Conservation (phyloP, 163 green algal species). For the Chlamydomonas reinhardtii region DNA sequence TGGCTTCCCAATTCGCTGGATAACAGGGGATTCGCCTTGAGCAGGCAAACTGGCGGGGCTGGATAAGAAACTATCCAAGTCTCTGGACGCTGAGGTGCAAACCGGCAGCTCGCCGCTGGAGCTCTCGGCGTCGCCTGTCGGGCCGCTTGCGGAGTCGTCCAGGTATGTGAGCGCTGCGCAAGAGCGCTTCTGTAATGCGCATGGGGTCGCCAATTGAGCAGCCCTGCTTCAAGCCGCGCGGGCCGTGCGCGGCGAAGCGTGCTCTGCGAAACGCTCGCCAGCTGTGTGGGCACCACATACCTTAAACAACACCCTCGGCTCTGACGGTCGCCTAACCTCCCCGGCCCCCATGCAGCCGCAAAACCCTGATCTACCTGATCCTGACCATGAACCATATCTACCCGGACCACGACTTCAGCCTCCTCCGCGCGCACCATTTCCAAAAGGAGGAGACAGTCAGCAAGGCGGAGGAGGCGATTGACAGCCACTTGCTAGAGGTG, state of each 20-base stretch:
- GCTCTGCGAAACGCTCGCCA: too few relatives aligned
- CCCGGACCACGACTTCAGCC: conserved; percentile 98
- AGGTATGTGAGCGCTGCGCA: conserved; percentile 58
- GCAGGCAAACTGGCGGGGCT: conserved; percentile 96
- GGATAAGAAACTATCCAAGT: conserved; percentile 97
- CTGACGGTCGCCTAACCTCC: neutral
- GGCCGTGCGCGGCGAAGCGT: too few relatives aligned
- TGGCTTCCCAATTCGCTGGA: neutral
- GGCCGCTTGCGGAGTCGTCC: conserved; percentile 81
- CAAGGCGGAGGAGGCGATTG: conserved; percentile 86
- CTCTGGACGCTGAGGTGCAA: conserved; percentile 93
- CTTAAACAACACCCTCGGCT: too few relatives aligned
- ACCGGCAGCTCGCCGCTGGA: conserved; percentile 74
- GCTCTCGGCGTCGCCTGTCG: conserved; percentile 88
- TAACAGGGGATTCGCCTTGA: neutral
- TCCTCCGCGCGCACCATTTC: conserved; percentile 96
- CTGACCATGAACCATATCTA: conserved; percentile 99
- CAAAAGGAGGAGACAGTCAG: conserved; percentile 84
- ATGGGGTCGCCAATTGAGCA: too few relatives aligned
- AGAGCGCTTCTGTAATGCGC: neutral
- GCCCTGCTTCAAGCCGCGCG: too few relatives aligned
- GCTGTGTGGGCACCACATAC: too few relatives aligned
- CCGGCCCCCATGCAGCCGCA: conserved; percentile 75
- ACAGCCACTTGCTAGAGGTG: conserved; percentile 91
- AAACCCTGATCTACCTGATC: conserved; percentile 98